Conservation (phyloP, 345 rosid species). For the Physaria fendleri region DNA sequence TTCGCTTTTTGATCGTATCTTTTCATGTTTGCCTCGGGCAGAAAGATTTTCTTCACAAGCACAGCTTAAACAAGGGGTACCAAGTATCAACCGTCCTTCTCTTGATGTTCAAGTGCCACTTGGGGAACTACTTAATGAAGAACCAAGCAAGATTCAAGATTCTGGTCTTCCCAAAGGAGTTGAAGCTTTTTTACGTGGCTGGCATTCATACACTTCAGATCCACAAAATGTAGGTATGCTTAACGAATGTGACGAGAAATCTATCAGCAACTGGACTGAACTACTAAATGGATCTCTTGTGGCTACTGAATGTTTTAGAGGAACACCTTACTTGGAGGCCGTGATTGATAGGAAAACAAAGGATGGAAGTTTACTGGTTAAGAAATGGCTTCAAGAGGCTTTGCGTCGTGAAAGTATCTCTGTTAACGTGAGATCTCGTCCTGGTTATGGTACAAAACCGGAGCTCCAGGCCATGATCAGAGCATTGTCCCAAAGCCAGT, state of each 20-base stretch:
- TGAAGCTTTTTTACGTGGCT: constrained; percentile 65
- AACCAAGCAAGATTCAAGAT: constrained; percentile 34
- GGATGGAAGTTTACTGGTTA: constrained; percentile 77
- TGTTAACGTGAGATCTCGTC: constrained; percentile 53
- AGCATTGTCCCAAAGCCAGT: constrained; percentile 56
- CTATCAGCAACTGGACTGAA: constrained; percentile 31
- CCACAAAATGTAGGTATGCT: constrained; percentile 32
- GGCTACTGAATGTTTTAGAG: constrained; percentile 63
- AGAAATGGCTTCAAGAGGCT: constrained; percentile 91
- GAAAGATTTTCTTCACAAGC: constrained; percentile 48
- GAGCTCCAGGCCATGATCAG: constrained; percentile 67
- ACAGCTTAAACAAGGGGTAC: constrained; percentile 41
- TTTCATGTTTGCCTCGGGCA: constrained; percentile 73
- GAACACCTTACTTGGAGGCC: constrained; percentile 84
- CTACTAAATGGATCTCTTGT: constrained; percentile 62
- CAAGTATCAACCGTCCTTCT: constrained; percentile 51
- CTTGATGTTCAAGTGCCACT: constrained; percentile 78
- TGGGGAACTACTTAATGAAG: constrained; percentile 48
- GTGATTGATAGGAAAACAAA: constrained; percentile 75
- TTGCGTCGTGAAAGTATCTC: constrained; percentile 58
- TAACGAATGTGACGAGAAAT: constrained; percentile 32
- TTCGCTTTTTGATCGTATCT: constrained; percentile 78
- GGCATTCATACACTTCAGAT: constrained; percentile 46
- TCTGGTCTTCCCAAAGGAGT: constrained; percentile 47
- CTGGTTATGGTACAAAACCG: constrained; percentile 55